phyloP scores from a whole-genome alignment of 192 early-diverging fungal species.

The Entomortierella lignicola region DNA sequence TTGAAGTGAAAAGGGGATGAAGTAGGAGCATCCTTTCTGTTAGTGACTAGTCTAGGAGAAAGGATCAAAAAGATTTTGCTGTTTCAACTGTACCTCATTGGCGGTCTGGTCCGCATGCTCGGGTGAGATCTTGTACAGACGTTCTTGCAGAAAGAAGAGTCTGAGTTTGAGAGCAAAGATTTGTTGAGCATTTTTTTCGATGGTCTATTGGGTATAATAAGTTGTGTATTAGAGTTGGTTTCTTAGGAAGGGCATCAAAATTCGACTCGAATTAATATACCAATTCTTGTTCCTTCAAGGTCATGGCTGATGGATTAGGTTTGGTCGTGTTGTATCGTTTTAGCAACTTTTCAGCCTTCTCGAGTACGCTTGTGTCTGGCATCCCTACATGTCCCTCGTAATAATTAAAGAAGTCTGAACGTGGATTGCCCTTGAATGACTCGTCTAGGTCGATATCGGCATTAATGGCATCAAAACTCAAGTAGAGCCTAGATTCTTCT shows the following conservation, averaged over 20 bases:
- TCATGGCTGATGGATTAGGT: slow-evolving; percentile 54
- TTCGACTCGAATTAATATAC: too few species aligned
- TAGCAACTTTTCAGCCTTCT: slow-evolving; percentile 5
- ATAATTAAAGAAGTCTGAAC: slow-evolving; percentile 3
- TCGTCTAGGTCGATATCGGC: slow-evolving; percentile 50
- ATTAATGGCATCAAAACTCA: slow-evolving; percentile 45
- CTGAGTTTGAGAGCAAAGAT: slow-evolving; percentile 67
- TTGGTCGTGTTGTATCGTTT: slow-evolving; percentile 28
- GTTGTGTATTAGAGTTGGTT: too few species aligned
- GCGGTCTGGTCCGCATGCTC: slow-evolving; percentile 64
- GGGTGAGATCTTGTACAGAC: slow-evolving; percentile 61
- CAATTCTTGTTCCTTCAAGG: slow-evolving; percentile 65
- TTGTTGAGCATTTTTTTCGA: slow-evolving; percentile 67
- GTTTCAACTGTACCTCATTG: slow-evolving; percentile 57
- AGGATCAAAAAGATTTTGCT: background rate
- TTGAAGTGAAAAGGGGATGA: background rate
- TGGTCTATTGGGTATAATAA: slow-evolving; percentile 49
- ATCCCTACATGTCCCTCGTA: slow-evolving; percentile 16
- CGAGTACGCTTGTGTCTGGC: slow-evolving; percentile 14
- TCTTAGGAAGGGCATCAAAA: too few species aligned
- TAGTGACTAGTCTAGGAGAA: background rate
- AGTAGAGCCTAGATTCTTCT: slow-evolving; percentile 39
- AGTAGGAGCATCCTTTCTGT: background rate
- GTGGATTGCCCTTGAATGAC: slow-evolving; percentile 29
- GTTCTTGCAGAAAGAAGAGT: slow-evolving; percentile 65